Conservation (phyloP, 1,139 yeast species). For the Candida smagusa region DNA sequence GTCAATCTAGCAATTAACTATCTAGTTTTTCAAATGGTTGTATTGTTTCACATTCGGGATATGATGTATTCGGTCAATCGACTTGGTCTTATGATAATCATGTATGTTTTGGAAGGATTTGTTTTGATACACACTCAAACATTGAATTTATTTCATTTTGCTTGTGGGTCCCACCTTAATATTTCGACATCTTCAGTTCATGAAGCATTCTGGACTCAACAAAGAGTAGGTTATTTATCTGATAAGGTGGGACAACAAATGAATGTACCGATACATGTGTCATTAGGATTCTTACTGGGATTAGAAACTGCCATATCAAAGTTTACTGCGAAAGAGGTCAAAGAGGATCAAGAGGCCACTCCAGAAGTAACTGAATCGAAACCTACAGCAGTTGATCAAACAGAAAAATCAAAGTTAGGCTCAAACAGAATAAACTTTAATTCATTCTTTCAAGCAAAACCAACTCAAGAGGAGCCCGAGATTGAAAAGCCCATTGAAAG, state of each 20-base stretch:
- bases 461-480: too few relatives aligned
- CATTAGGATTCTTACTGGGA: too few relatives aligned
- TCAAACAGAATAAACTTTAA: too few relatives aligned
- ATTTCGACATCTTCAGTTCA: slow-evolving; percentile 4
- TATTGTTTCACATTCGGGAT: slow-evolving; percentile 7
- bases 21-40: slow-evolving; percentile 6
- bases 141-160: slow-evolving; percentile 1
- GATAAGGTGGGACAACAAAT: neutral
- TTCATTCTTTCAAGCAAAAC: too few relatives aligned
- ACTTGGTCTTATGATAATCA: neutral
- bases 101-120: slow-evolving; percentile 3
- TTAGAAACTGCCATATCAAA: too few relatives aligned
- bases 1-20: slow-evolving; percentile 2
- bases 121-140: slow-evolving; percentile 2
- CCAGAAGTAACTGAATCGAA: too few relatives aligned
- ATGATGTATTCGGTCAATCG: neutral
- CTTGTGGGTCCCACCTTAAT: slow-evolving; percentile 1
- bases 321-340: too few relatives aligned
- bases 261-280: too few relatives aligned
- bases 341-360: too few relatives aligned
- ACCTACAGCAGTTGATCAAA: too few relatives aligned
- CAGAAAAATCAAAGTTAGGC: too few relatives aligned
- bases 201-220: slow-evolving; percentile 7
- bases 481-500: too few relatives aligned
- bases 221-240: neutral